phyloP scores from a whole-genome alignment of 192 early-diverging fungal genomes.

The Coemansia interrupta region DNA sequence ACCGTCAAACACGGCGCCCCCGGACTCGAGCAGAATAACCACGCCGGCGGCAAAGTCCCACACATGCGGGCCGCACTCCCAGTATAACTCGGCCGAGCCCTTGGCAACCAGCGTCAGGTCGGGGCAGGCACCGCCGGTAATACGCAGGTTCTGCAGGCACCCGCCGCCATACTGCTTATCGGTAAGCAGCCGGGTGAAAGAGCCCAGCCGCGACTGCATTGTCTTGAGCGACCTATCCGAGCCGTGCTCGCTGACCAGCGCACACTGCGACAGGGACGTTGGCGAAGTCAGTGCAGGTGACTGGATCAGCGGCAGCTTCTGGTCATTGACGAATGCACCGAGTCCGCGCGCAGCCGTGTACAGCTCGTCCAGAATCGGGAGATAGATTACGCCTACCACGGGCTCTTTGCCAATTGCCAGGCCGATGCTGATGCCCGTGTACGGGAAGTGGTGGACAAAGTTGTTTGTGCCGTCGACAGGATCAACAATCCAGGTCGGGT shows the following conservation, averaged over 20 bases:
- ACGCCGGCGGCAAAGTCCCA: slow-evolving; percentile 92
- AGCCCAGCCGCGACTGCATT: slow-evolving; percentile 65
- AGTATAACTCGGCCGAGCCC: slow-evolving; percentile 82
- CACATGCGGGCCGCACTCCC: slow-evolving; percentile 74
- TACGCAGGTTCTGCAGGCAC: slow-evolving; percentile 69
- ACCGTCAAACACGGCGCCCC: slow-evolving; percentile 72
- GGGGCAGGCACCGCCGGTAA: slow-evolving; percentile 73
- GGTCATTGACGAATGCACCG: slow-evolving; percentile 40
- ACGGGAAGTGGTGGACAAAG: slow-evolving; percentile 75
- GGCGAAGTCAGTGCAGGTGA: slow-evolving; percentile 57
- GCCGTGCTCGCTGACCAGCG: slow-evolving; percentile 86
- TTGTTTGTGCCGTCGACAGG: slow-evolving; percentile 80
- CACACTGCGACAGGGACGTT: slow-evolving; percentile 60
- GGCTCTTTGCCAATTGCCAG: slow-evolving; percentile 69
- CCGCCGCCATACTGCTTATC: slow-evolving; percentile 51
- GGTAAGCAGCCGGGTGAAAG: slow-evolving; percentile 64
- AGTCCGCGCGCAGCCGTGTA: slow-evolving; percentile 45
- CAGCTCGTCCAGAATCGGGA: slow-evolving; percentile 84
- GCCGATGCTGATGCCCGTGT: slow-evolving; percentile 81
- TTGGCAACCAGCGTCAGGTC: slow-evolving; percentile 77
- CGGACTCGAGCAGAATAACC: slow-evolving; percentile 78
- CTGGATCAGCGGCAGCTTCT: slow-evolving; percentile 60
- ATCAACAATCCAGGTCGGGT: slow-evolving; percentile 89
- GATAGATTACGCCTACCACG: slow-evolving; percentile 86
- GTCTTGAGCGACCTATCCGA: slow-evolving; percentile 58